phyloP scores from a whole-genome alignment of 148 eudicot genomes.

The Bassia scoparia region DNA sequence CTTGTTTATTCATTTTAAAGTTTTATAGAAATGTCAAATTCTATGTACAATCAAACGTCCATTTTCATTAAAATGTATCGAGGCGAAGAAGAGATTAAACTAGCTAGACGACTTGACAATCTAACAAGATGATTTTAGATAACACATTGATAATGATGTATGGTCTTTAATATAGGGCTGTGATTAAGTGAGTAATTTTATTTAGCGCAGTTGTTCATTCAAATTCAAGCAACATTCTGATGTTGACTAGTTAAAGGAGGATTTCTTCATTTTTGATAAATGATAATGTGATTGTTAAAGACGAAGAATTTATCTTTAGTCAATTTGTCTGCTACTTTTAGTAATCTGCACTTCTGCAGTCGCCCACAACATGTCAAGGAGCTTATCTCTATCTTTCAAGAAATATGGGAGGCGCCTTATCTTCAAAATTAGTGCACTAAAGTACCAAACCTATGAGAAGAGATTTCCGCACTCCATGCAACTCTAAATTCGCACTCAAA shows the following conservation, averaged over 20 bases:
- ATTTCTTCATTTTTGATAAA: not conserved
- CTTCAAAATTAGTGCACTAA: conserved; percentile 1
- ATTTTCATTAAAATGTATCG: no score
- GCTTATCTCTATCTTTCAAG: not conserved
- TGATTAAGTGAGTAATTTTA: no score
- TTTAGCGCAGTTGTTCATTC: not conserved
- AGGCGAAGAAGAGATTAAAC: no score
- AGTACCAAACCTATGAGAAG: no score
- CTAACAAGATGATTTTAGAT: no score
- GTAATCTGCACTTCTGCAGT: conserved; percentile 1
- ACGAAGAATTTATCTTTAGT: no score
- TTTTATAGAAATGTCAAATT: no score
- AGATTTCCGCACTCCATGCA: no score
- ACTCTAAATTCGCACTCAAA: no score
- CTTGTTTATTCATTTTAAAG: no score
- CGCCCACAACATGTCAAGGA: conserved; percentile 5
- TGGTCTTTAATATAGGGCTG: not conserved
- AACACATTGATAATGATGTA: not conserved
- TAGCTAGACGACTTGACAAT: no score
- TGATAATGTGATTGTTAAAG: conserved; percentile 1
- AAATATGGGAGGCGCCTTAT: not conserved
- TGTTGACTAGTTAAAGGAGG: not conserved
- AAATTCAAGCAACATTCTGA: not conserved
- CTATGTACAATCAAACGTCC: no score
- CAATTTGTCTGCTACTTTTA: conserved; percentile 11